A percentile compares a stretch with the other conserved stretches of the same genome.
Conservation (phyloP, 768 basidiomycete genomes). For the Xanthoconium purpureum region DNA sequence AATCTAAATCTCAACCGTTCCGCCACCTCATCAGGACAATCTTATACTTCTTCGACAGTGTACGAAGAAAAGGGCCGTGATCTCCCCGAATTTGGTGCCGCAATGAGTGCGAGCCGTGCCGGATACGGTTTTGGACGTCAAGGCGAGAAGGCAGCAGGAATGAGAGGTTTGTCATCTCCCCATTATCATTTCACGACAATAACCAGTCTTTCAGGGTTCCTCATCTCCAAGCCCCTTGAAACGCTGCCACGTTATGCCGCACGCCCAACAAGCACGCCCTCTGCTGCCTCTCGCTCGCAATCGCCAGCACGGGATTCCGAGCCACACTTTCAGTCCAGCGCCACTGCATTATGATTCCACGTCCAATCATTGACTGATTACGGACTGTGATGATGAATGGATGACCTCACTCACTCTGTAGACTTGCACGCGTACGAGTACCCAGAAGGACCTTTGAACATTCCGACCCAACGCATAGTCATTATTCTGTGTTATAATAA, state of each 20-base stretch:
- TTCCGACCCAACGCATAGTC: constrained; percentile 2
- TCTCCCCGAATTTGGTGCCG: constrained; percentile 20
- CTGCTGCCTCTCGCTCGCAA: constrained; percentile 19
- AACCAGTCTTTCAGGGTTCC: constrained; percentile 38
- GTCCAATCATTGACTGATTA: constrained; percentile 19
- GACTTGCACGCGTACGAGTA: constrained; percentile 12
- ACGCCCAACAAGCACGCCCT: constrained; percentile 30
- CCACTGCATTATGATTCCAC: constrained; percentile 25
- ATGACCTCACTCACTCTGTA: constrained; percentile 12
- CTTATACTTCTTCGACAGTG: constrained; percentile 26
- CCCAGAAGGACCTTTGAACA: constrained; percentile 18
- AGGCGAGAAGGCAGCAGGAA: constrained; percentile 68
- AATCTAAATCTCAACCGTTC: constrained; percentile 27
- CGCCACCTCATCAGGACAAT: constrained; percentile 18
- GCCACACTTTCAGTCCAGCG: constrained; percentile 28
- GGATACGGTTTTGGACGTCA: constrained; percentile 79
- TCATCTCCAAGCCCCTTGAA: constrained; percentile 62
- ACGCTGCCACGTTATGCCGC: constrained; percentile 57
- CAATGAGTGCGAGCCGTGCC: constrained; percentile 35
- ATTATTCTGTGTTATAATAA: constrained; percentile 5
- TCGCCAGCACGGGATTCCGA: constrained; percentile 17
- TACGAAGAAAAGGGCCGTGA: constrained; percentile 29
- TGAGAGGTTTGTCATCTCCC: constrained; percentile 42
- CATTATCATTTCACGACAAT: constrained; percentile 3
- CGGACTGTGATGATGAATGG: constrained; percentile 16